Base-by-base conservation (phyloP, 2,329 filamentous ascomycete genomes). In the Penicillium capsulatum region DNA sequence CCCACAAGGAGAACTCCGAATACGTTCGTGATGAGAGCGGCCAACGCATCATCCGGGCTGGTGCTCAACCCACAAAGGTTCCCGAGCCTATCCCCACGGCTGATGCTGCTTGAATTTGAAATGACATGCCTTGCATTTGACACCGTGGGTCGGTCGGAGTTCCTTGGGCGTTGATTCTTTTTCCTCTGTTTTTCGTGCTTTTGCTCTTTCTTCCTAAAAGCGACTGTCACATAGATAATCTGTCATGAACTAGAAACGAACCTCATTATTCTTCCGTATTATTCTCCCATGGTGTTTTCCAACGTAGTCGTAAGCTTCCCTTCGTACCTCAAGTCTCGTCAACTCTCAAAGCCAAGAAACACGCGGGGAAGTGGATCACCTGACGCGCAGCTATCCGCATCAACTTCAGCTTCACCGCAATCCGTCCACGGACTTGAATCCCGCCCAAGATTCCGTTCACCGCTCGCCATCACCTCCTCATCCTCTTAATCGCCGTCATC, bases 1-100 rank as follows among this genome's bases (percentile, higher is more conserved):
- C 84, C 40, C 84, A 90, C 66, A 79, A 81, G 56, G 85, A 90
- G 69, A 87, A 85, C 55, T 76, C 86, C 42, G 80, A 82, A 42
- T 82, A 84, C 52, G 79, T 87, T 64, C 89, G 86, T 64, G 90
- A 95, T 63, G 84, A 81, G 11, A 74, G 80, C 38, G 90, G 89
- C 35, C 78, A 87, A 65, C 82, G 85, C 50, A 89, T 96, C 54
- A 79, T 94, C 59, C 84, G 90, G 50, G 89, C 90, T 51, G 89
- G 89, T 38, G 75, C 80, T 57, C 90, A 96, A 71, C 79, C 86
- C 44, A 96, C 90, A 54, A 88, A 87, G 69, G 79, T 94, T 36
- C 71, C 81, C 14, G 81, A 88, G 64, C 88, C 90, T 31, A 79
- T 86, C 39, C 80, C 83, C 48, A 90, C 82, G 55, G 90, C 90